Evolutionary conservation across 345 rosid genomes (phyloP).

Genomic region (Brassica incana): DNA sequence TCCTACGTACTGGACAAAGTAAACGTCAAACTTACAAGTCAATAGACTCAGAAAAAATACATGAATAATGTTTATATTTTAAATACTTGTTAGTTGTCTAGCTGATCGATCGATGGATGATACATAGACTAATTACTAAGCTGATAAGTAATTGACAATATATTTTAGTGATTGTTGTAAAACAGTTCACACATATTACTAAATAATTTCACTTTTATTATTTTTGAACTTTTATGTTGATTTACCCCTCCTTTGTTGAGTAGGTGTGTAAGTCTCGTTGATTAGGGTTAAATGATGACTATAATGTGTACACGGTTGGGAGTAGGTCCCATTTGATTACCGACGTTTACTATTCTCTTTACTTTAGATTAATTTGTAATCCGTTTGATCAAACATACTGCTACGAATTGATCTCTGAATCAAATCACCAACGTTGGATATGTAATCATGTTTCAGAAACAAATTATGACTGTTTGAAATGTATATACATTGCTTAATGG

Average conservation of each 20-base stretch:
- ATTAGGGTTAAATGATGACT: slow-evolving; percentile 26
- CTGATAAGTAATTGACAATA: background rate
- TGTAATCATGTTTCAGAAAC: slow-evolving; percentile 30
- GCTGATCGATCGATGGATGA: background rate
- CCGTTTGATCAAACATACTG: slow-evolving; percentile 31
- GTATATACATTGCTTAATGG: slow-evolving; percentile 15
- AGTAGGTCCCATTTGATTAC: slow-evolving; percentile 32
- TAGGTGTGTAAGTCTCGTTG: slow-evolving; percentile 30
- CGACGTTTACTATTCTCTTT: slow-evolving; percentile 37
- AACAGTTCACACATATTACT: background rate
- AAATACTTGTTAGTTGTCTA: background rate
- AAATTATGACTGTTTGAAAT: slow-evolving; percentile 31
- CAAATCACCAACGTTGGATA: slow-evolving; percentile 22
- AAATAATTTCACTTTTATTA: background rate
- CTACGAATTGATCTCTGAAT: background rate
- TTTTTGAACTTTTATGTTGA: background rate
- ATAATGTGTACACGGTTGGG: slow-evolving; percentile 32
- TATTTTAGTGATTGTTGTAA: background rate
- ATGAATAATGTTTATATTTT: background rate
- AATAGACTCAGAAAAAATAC: background rate
- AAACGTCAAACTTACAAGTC: background rate
- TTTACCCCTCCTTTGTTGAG: slow-evolving; percentile 2
- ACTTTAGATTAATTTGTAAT: background rate
- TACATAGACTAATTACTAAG: background rate
- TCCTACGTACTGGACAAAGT: background rate